Evolutionary conservation across 257 asterid species (phyloP).

Genomic region (Paraleonurus japonicus): DNA sequence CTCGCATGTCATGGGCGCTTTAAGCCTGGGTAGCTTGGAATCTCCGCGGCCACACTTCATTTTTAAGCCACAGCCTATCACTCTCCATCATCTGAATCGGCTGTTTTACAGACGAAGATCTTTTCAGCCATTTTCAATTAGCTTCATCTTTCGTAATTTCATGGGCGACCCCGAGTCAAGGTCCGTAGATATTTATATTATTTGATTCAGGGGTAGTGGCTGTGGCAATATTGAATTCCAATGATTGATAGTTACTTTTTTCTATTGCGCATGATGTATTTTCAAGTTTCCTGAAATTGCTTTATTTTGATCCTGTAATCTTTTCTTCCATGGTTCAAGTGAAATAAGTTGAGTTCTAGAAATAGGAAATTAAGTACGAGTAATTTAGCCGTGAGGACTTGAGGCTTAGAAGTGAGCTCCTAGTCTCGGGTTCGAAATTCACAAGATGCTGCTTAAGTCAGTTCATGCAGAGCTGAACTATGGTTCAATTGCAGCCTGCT

Average conservation of each 20-base stretch:
- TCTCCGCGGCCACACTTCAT: constrained; percentile 16
- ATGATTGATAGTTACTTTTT: not conserved
- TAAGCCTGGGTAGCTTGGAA: too few relatives aligned
- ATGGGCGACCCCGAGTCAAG: constrained; percentile 54
- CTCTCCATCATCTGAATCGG: not conserved
- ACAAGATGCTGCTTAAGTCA: too few relatives aligned
- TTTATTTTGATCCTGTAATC: not conserved
- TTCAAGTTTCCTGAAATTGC: not conserved
- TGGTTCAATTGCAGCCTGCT: too few relatives aligned
- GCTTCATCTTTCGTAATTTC: not conserved
- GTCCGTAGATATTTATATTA: constrained; percentile 16
- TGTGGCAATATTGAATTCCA: not conserved
- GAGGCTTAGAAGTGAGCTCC: too few relatives aligned
- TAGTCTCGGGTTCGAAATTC: too few relatives aligned
- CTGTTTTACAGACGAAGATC: not conserved
- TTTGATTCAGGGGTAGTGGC: not conserved
- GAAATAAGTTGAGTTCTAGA: not conserved
- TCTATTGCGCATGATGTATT: not conserved
- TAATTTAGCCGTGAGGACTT: too few relatives aligned
- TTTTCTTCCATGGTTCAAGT: not conserved
- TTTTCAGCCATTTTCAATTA: constrained; percentile 2
- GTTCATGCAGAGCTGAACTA: too few relatives aligned
- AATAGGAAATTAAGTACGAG: constrained; percentile 10
- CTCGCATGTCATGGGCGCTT: too few relatives aligned
- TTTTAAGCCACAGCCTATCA: constrained; percentile 17